Base-by-base conservation (phyloP, 805 yeast genomes). In the Wickerhamomyces mucosus region DNA sequence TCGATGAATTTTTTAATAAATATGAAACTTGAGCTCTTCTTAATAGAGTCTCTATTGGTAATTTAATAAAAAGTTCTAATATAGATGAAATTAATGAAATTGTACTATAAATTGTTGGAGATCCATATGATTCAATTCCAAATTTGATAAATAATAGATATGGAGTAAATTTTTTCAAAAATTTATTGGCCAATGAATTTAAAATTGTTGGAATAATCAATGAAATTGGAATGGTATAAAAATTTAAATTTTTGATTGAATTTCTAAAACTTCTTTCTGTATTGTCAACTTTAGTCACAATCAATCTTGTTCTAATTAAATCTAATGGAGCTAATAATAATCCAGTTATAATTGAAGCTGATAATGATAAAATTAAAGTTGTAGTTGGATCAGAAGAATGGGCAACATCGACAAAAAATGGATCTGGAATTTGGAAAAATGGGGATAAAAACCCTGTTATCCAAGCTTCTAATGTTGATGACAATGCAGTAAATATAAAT, bases 391-490 rank as follows among this genome's bases (percentile, higher is more conserved):
- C 85, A 4, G 86, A 73, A 9, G 92, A 78, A 46, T 82, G 92
- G 15, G 83, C 67, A 31, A 81, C 67, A 40, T 84, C 95, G 43
- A 85, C 76, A 51, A 85, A 79, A 39, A 76, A 74, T 3, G 96
- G 96, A 51, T 88, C 96, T 0, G 96, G 95, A 19, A 85, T 72
- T 14, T 81, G 78, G 32, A 82, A 54, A 28, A 83, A 59, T 3
- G 96, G 92, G 5, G 95, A 77, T 7, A 86, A 51, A 40, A 88
- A 72, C 4, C 96, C 96, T 0, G 94, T 80, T 29, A 86, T 65
- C 96, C 97, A 88, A 1, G 95, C 84, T 48, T 83, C 89, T 28
- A 86, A 59, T 0, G 95, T 80, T 29, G 75, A 72, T 3, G 78
- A 72, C 14, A 85, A 61, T 0, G 94, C 80, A 33, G 71, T 78